phyloP scores from a whole-genome alignment of 208 protist genomes.

The Wallacemonas sp. region DNA sequence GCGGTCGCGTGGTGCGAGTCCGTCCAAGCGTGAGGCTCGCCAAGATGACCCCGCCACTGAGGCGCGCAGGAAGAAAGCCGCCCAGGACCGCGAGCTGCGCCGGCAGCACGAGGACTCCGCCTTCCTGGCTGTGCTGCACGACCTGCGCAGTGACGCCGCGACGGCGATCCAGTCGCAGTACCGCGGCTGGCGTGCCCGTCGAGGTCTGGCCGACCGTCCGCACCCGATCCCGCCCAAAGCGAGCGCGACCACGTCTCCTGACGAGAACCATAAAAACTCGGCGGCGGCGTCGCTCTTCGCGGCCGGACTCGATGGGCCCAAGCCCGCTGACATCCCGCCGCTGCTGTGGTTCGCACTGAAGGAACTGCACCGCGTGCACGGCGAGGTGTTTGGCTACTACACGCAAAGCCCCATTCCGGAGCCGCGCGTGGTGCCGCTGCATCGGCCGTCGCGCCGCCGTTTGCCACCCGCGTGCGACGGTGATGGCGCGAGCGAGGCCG shows the following conservation, averaged over 20 bases:
- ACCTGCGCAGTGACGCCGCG: slow-evolving; percentile 44
- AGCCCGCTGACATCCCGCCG: slow-evolving; percentile 22
- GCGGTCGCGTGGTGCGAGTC: not conserved
- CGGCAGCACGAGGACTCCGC: slow-evolving; percentile 67
- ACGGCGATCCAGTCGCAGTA: slow-evolving; percentile 71
- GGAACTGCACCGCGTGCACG: slow-evolving; percentile 30
- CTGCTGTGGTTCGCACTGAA: slow-evolving; percentile 31
- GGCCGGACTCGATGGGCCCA: slow-evolving; percentile 1
- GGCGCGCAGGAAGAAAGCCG: slow-evolving; percentile 13
- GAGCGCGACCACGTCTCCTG: too few species aligned
- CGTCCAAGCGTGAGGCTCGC: not conserved
- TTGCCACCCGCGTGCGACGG: slow-evolving; percentile 25
- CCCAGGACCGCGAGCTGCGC: slow-evolving; percentile 22
- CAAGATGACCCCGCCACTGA: not conserved
- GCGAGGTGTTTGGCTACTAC: slow-evolving; percentile 70
- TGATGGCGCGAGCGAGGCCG: slow-evolving; percentile 48
- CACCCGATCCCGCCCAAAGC: too few species aligned
- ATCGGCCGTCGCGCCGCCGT: slow-evolving; percentile 23
- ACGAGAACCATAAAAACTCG: too few species aligned
- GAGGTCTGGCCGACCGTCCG: slow-evolving; percentile 3
- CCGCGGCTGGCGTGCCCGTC: slow-evolving; percentile 36
- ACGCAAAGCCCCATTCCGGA: slow-evolving; percentile 17
- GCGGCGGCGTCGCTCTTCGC: too few species aligned
- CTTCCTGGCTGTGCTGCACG: slow-evolving; percentile 61
- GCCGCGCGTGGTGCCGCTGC: slow-evolving; percentile 24